Conservation (phyloP, 495 filamentous ascomycete species). For the Hypoxylon fragiforme region DNA sequence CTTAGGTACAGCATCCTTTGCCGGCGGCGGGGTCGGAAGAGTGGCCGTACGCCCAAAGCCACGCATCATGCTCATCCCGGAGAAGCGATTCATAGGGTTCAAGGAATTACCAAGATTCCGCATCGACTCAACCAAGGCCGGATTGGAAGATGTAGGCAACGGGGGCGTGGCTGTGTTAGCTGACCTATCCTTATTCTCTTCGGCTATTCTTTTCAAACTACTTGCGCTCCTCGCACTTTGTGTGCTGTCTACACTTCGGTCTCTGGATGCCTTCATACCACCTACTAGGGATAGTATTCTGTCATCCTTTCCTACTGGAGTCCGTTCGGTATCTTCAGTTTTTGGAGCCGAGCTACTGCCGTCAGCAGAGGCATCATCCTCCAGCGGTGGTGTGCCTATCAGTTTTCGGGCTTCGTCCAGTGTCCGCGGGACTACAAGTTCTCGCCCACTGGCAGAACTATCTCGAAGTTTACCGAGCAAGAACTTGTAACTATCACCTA, state of each 20-base stretch:
- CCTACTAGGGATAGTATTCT: conserved; percentile 65
- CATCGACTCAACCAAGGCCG: conserved; percentile 75
- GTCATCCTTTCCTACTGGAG: conserved; percentile 53
- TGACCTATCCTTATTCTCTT: conserved; percentile 42
- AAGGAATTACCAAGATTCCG: conserved; percentile 79
- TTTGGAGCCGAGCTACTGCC: conserved; percentile 52
- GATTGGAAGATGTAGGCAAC: conserved; percentile 49
- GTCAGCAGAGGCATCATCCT: conserved; percentile 56
- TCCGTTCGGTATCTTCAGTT: conserved; percentile 40
- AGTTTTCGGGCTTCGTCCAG: conserved; percentile 89
- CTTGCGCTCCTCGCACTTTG: conserved; percentile 57
- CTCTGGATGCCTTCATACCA: conserved; percentile 62
- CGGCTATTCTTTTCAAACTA: conserved; percentile 56
- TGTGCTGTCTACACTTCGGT: conserved; percentile 77
- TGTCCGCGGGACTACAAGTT: conserved; percentile 74
- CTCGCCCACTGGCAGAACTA: conserved; percentile 50
- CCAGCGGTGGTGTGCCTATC: conserved; percentile 67
- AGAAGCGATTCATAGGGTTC: conserved; percentile 80
- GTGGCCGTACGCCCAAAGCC: conserved; percentile 67
- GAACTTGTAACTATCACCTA: conserved; percentile 92
- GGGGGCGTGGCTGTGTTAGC: conserved; percentile 32
- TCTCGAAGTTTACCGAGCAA: conserved; percentile 88
- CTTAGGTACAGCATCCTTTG: conserved; percentile 35
- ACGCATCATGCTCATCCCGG: conserved; percentile 68
- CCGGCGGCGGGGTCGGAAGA: conserved; percentile 35